Conservation (phyloP, 2,329 filamentous ascomycete species). For the Aspergillus novofumigatus region DNA sequence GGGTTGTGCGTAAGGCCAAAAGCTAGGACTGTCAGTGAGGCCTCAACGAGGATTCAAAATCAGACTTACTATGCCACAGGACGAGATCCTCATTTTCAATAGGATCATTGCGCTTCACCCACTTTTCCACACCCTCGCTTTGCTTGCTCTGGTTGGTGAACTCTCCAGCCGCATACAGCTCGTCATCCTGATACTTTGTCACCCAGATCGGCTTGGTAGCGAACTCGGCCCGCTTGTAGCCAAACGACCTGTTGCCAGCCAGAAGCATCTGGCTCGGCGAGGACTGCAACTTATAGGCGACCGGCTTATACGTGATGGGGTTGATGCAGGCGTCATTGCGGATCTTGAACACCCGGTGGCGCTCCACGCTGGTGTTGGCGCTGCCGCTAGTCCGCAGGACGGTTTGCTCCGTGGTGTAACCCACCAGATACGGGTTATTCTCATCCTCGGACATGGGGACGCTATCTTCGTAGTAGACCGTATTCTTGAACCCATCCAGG, state of each 20-base stretch:
- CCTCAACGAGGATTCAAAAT: not conserved
- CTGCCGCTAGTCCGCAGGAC: slow-evolving; percentile 47
- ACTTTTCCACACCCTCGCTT: slow-evolving; percentile 52
- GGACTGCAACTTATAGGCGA: slow-evolving; percentile 49
- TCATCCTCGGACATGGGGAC: slow-evolving; percentile 50
- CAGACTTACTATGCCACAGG: slow-evolving; percentile 35
- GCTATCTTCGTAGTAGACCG: slow-evolving; percentile 54
- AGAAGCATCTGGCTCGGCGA: slow-evolving; percentile 49
- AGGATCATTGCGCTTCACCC: slow-evolving; percentile 45
- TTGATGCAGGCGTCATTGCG: slow-evolving; percentile 47
- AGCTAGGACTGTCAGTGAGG: slow-evolving; percentile 15
- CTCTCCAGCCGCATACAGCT: slow-evolving; percentile 50
- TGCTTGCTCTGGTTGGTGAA: slow-evolving; percentile 51
- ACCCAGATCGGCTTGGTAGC: slow-evolving; percentile 54
- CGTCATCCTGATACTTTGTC: slow-evolving; percentile 50
- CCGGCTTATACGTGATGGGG: slow-evolving; percentile 43
- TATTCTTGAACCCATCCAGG: slow-evolving; percentile 54
- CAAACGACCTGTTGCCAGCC: slow-evolving; percentile 42
- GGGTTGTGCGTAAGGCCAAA: slow-evolving; percentile 61
- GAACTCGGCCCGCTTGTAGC: slow-evolving; percentile 47
- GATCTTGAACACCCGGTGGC: slow-evolving; percentile 50
- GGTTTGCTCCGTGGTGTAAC: slow-evolving; percentile 54
- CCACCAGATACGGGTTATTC: slow-evolving; percentile 59
- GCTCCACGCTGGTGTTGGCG: slow-evolving; percentile 51
- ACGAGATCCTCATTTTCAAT: slow-evolving; percentile 46